phyloP scores from a whole-genome alignment of 192 early-diverging fungal species.

The Linnemannia elongata region DNA sequence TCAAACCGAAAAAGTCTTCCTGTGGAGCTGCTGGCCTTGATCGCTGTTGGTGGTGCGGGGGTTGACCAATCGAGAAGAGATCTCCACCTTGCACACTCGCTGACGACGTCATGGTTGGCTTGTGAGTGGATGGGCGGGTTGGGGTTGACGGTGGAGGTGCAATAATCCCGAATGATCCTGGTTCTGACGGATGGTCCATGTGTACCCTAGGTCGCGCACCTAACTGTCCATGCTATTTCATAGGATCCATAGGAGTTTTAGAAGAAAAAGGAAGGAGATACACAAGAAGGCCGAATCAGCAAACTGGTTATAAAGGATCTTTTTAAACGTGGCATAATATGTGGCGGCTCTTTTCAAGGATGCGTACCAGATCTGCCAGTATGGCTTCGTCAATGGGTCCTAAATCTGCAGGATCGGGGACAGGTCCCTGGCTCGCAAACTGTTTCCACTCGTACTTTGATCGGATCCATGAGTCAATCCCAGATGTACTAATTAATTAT shows the following conservation, averaged over 20 bases:
- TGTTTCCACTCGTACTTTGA: slow-evolving; percentile 86
- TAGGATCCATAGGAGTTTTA: background rate
- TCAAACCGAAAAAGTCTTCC: slow-evolving; percentile 41
- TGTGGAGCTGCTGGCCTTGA: slow-evolving; percentile 2
- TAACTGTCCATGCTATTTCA: slow-evolving; percentile 25
- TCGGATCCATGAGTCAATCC: slow-evolving; percentile 81
- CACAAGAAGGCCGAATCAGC: too few relatives aligned
- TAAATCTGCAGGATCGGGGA: slow-evolving; percentile 81
- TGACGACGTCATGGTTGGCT: background rate
- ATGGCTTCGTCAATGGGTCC: slow-evolving; percentile 41
- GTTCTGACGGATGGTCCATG: slow-evolving; percentile 16
- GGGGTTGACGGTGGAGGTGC: slow-evolving; percentile 42
- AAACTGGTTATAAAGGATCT: background rate
- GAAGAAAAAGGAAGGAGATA: too few relatives aligned
- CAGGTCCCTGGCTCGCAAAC: slow-evolving; percentile 77
- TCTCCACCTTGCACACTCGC: slow-evolving; percentile 30
- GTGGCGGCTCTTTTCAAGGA: background rate
- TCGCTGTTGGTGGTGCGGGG: background rate
- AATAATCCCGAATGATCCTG: slow-evolving; percentile 46
- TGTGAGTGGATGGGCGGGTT: slow-evolving; percentile 22
- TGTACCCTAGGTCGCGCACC: slow-evolving; percentile 10
- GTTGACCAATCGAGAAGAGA: slow-evolving; percentile 33
- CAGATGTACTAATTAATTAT: slow-evolving; percentile 45
- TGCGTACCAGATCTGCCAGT: slow-evolving; percentile 28
- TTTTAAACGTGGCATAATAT: background rate